Percentiles rank a stretch among this genome's conserved stretches.
Evolutionary conservation across 257 asterid species (phyloP).

Genomic region (Scutellaria galericulata): DNA sequence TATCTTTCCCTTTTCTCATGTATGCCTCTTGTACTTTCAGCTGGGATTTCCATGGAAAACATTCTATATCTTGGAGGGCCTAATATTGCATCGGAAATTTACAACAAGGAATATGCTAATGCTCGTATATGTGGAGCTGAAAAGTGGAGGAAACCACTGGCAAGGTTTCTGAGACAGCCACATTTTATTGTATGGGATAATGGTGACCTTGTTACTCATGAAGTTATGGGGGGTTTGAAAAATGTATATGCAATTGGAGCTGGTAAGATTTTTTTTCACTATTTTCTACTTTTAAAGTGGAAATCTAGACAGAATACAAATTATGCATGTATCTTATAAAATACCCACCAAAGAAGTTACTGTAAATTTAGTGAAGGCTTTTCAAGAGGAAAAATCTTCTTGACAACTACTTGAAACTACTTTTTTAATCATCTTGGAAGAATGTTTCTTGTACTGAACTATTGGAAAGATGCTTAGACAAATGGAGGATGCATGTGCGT

Average conservation of each 20-base stretch:
- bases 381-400: background rate
- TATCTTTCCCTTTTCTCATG: constrained; percentile 1
- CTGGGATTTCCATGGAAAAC: constrained; percentile 78
- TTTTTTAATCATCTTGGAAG: background rate
- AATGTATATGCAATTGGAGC: constrained; percentile 93
- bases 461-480: background rate
- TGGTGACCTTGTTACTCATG: constrained; percentile 86
- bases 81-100: constrained; percentile 88
- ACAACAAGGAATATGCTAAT: constrained; percentile 89
- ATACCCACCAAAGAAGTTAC: background rate
- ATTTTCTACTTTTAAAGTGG: constrained; percentile 1
- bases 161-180: constrained; percentile 85
- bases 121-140: constrained; percentile 92
- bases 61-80: constrained; percentile 95
- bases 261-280: constrained; percentile 50
- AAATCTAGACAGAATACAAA: background rate
- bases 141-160: constrained; percentile 87
- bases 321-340: constrained; percentile 4
- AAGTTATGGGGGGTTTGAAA: constrained; percentile 93
- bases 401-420: background rate
- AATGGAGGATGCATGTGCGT: background rate
- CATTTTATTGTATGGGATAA: constrained; percentile 95
- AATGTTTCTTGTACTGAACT: background rate
- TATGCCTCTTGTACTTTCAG: constrained; percentile 46
- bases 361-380: background rate